phyloP scores from a whole-genome alignment of 768 basidiomycete species.

The Lentinula detonsa region DNA sequence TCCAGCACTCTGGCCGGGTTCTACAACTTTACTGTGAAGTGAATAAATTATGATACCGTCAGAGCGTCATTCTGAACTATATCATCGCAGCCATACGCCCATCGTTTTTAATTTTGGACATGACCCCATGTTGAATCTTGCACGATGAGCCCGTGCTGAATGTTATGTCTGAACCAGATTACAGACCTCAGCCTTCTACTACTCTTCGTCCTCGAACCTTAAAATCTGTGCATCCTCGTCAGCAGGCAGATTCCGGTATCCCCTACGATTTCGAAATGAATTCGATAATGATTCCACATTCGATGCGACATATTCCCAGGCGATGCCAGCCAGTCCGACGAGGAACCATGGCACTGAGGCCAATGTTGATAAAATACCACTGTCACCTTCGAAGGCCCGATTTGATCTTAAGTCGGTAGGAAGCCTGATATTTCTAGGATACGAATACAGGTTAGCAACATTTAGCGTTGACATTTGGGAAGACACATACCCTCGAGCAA shows the following conservation, averaged over 20 bases:
- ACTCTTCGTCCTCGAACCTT: slow-evolving; percentile 75
- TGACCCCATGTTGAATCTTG: too few relatives aligned
- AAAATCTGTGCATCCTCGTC: slow-evolving; percentile 89
- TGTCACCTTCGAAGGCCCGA: slow-evolving; percentile 27
- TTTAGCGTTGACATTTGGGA: slow-evolving; percentile 1
- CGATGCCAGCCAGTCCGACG: slow-evolving; percentile 70
- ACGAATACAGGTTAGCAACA: not conserved
- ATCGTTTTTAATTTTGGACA: too few relatives aligned
- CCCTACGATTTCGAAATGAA: slow-evolving; percentile 45
- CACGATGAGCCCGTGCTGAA: too few relatives aligned
- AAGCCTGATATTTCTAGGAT: slow-evolving; percentile 65
- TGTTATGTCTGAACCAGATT: too few relatives aligned
- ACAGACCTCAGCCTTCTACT: not conserved
- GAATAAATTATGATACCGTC: not conserved
- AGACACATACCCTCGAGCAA: slow-evolving; percentile 63
- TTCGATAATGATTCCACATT: slow-evolving; percentile 31
- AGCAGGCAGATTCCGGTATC: slow-evolving; percentile 72
- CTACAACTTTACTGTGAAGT: not conserved
- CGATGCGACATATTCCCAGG: slow-evolving; percentile 58
- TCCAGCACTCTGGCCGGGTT: not conserved
- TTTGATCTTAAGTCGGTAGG: slow-evolving; percentile 43
- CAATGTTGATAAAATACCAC: slow-evolving; percentile 59
- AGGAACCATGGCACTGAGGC: slow-evolving; percentile 91
- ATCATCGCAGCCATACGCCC: too few relatives aligned
- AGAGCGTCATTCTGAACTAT: not conserved